Evolutionary conservation across 495 filamentous ascomycete species (phyloP).

Genomic region (Amniculicola lignicola): DNA sequence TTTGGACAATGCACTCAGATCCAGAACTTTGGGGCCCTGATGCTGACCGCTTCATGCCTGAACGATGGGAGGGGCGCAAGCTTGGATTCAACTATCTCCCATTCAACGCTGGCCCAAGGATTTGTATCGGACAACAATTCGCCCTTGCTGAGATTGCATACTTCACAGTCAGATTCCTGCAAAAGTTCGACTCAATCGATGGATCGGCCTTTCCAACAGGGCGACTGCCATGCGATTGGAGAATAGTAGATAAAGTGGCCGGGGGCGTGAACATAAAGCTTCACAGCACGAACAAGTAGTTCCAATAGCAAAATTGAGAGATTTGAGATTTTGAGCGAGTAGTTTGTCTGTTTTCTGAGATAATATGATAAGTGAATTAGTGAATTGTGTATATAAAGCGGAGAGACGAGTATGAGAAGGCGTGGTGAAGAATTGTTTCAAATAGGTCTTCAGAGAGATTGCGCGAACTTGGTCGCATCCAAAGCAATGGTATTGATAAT

Average conservation of each 20-base stretch:
- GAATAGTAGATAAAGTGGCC: slow-evolving; percentile 38
- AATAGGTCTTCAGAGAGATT: too few species aligned
- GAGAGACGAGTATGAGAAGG: too few species aligned
- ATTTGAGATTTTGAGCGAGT: too few species aligned
- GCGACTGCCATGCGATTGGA: slow-evolving; percentile 38
- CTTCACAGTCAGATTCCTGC: slow-evolving; percentile 16
- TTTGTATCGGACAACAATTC: slow-evolving; percentile 27
- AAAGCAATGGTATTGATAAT: too few species aligned
- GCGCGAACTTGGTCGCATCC: too few species aligned
- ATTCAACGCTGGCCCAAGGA: slow-evolving; percentile 24
- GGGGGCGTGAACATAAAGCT: slow-evolving; percentile 39
- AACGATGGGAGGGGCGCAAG: slow-evolving; percentile 21
- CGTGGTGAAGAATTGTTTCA: too few species aligned
- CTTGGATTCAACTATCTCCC: slow-evolving; percentile 15
- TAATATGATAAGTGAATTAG: too few species aligned
- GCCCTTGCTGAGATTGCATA: slow-evolving; percentile 15
- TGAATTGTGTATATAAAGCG: too few species aligned
- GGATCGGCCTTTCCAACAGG: slow-evolving; percentile 25
- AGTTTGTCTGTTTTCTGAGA: too few species aligned
- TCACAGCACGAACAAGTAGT: slow-evolving; percentile 33
- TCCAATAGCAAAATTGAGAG: slow-evolving; percentile 27
- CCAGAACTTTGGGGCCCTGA: slow-evolving; percentile 11
- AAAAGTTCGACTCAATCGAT: slow-evolving; percentile 36
- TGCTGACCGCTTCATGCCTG: slow-evolving; percentile 15
- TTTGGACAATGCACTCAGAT: slow-evolving; percentile 21